phyloP scores from a whole-genome alignment of 1,139 yeast genomes.

The Diutina neorugosa region DNA sequence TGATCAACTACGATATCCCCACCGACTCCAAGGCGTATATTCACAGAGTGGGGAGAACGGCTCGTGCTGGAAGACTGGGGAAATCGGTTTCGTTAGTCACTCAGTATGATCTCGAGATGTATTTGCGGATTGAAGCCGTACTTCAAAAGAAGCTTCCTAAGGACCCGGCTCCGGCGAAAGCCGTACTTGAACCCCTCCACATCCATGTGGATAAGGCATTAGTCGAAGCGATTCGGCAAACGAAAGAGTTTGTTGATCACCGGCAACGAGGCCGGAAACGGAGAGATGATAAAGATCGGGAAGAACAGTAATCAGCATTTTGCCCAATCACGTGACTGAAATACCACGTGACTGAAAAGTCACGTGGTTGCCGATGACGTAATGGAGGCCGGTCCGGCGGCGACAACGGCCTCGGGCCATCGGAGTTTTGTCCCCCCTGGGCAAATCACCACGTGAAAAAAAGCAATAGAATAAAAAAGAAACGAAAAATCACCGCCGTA shows the following conservation, averaged over 20 bases:
- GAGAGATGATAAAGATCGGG: not conserved
- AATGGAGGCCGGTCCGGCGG: too few relatives aligned
- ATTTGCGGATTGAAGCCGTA: conserved; percentile 79
- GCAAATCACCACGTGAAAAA: too few relatives aligned
- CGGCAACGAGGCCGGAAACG: not conserved
- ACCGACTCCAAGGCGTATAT: conserved; percentile 97
- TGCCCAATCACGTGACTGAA: too few relatives aligned
- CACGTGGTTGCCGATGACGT: too few relatives aligned
- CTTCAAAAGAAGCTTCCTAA: conserved; percentile 72
- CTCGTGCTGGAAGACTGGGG: conserved; percentile 95
- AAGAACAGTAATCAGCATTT: too few relatives aligned
- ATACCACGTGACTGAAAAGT: too few relatives aligned
- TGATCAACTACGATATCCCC: conserved; percentile 88
- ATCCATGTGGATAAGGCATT: conserved; percentile 87
- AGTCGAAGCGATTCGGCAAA: conserved; percentile 79
- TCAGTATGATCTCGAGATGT: conserved; percentile 86
- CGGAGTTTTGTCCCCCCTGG: too few relatives aligned
- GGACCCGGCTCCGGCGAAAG: conserved; percentile 63
- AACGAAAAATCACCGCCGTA: too few relatives aligned
- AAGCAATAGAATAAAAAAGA: too few relatives aligned
- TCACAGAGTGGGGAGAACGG: conserved; percentile 96
- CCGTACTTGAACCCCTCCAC: conserved; percentile 66
- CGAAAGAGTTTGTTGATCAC: conserved; percentile 54
- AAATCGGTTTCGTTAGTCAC: conserved; percentile 85
- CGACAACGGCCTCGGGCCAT: too few relatives aligned